phyloP scores from a whole-genome alignment of 2,329 filamentous ascomycete species.

The Anisogramma anomala region DNA sequence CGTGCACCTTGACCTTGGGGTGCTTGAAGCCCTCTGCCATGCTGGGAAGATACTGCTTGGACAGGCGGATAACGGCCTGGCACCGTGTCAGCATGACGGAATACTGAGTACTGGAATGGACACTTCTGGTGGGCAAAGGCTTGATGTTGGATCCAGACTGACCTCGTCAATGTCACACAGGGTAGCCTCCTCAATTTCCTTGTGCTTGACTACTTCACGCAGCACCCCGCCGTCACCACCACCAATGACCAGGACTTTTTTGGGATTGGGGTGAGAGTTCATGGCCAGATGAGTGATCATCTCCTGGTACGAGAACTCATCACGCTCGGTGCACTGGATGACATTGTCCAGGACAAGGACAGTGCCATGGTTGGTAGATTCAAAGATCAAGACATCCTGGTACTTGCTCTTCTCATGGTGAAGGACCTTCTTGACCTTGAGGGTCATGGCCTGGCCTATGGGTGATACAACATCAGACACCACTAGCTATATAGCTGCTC shows the following conservation, averaged over 20 bases:
- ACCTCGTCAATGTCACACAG: conserved; percentile 98
- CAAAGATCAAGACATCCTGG: conserved; percentile 97
- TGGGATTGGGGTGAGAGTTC: conserved; percentile 96
- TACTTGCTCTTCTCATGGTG: conserved; percentile 99
- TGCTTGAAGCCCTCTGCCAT: conserved; percentile 92
- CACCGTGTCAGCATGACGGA: not conserved
- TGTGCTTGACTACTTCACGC: conserved; percentile 98
- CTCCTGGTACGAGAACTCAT: conserved; percentile 99
- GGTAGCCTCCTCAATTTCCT: conserved; percentile 86
- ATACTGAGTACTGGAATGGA: too few species aligned
- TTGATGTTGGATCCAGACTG: conserved; percentile 42
- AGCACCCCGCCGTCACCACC: conserved; percentile 96
- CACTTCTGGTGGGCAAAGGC: not conserved
- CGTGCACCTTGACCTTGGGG: conserved; percentile 83
- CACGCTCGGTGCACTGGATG: conserved; percentile 95
- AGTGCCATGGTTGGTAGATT: conserved; percentile 92
- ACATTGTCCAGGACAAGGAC: conserved; percentile 97
- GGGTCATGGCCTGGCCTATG: conserved; percentile 91
- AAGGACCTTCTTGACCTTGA: conserved; percentile 93
- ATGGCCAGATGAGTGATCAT: conserved; percentile 99
- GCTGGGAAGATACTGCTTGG: conserved; percentile 90
- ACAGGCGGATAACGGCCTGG: conserved; percentile 88
- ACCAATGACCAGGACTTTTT: conserved; percentile 96
- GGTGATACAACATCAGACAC: conserved; percentile 5
- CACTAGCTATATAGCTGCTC: not conserved